phyloP scores from a whole-genome alignment of 345 rosid species.

The Jatropha curcas region DNA sequence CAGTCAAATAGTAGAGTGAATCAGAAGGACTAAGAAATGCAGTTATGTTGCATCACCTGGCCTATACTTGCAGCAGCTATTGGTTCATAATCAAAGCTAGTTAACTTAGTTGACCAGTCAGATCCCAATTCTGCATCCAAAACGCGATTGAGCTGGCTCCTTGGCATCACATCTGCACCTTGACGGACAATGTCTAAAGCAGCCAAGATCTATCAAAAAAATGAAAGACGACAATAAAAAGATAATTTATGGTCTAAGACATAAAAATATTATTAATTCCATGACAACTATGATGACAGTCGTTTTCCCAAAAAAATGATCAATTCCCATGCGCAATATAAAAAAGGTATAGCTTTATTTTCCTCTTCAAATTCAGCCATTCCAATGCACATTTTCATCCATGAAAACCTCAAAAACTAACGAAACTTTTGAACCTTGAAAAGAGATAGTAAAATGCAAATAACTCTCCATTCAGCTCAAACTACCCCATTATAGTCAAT shows the following conservation, averaged over 20 bases:
- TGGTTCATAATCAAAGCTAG: constrained; percentile 94
- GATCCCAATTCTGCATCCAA: constrained; percentile 81
- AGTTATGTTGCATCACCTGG: constrained; percentile 53
- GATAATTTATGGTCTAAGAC: not conserved
- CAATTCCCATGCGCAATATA: not conserved
- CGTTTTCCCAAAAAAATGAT: not conserved
- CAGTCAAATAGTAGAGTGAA: not conserved
- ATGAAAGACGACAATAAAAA: constrained; percentile 17
- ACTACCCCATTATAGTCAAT: not conserved
- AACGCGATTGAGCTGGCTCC: constrained; percentile 85
- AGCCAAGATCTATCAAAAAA: constrained; percentile 66
- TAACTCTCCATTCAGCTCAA: not conserved
- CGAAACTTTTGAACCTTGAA: not conserved
- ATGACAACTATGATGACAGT: not conserved
- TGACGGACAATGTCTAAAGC: constrained; percentile 97
- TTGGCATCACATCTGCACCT: constrained; percentile 99
- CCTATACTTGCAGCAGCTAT: constrained; percentile 98
- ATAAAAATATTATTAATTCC: too few relatives aligned
- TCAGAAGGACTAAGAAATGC: not conserved
- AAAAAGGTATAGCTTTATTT: not conserved
- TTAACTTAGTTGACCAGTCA: constrained; percentile 74
- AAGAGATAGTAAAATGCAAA: not conserved
- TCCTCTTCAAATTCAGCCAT: not conserved
- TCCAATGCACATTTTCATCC: not conserved
- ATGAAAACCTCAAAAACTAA: not conserved